Evolutionary conservation across 768 basidiomycete species (phyloP), one percentile per base, ranked within the genome.

Genomic region (Leccinum obscurum): DNA sequence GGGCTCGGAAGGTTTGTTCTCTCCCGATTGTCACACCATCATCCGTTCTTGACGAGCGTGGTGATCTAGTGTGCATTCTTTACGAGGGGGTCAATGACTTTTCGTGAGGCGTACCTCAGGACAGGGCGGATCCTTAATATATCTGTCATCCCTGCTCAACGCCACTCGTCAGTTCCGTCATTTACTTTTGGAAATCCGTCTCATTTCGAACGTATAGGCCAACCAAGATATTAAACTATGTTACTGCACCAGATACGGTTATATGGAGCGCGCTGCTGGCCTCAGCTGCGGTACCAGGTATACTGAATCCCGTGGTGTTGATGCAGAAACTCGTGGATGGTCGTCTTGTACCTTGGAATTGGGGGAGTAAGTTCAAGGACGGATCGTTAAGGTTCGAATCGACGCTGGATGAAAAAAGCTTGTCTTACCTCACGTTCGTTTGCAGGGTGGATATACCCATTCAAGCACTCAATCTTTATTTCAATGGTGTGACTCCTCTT

Each of bases 111-210:
- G 1, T 98, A 96, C 68, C 76, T 93, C 68, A 81, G 89, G 65
- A 99, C 97, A 0, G 96, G 96, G 26, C 84, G 96, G 41, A 90
- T 96, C 28, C 79, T 99, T 34, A 98, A 98, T 70, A 87, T 98
- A 30, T 95, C 93, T 14, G 93, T 97, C 50, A 88, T 95, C 39
- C 94, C 93, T 6, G 90, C 89, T 37, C 92, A 94, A 72, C 83
- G 88, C 17, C 92, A 98, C 76, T 93, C 93, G 92, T 80, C 63
- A 65, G 85, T 80, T 50, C 4, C 26, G 13, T 51, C 24, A 48
- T 24, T 61, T 32, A 4, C 5, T 34, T 11, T 46, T 32, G 11
- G n/a, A 53, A 39, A 51, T 34, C 15, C 57, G 54, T 55, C 70
- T 64, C 20, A 62, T 56, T 17, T 30, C 20, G 20, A 52, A 13